These are phyloP conservation scores for Macadamia tetraphylla DNA, from an alignment of 164 flowering plant species.

Conservation along the genomic window DNA sequence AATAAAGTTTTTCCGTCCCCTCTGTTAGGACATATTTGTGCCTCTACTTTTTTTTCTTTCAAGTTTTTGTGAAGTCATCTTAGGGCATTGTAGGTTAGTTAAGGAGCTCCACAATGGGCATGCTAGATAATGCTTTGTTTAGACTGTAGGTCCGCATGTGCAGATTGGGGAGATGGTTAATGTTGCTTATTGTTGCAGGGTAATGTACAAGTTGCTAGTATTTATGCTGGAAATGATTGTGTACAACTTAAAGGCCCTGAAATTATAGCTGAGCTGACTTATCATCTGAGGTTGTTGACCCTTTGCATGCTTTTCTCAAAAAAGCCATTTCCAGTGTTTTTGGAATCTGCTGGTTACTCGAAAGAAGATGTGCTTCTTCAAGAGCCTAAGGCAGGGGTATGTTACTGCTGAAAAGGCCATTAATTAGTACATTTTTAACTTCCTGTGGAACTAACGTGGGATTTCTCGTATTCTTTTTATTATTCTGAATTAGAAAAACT, in stretches of 20 bases:
- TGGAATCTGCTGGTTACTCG: conserved; percentile 72
- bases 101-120: no score
- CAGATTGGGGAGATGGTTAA: no score
- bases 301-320: conserved; percentile 86
- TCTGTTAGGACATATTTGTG: no score
- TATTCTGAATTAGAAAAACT: not conserved
- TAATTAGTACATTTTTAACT: not conserved
- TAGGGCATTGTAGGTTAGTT: no score
- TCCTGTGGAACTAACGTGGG: not conserved
- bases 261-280: conserved; percentile 49
- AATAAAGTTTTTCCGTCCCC: no score
- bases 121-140: no score
- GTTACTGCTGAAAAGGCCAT: conserved; percentile 10
- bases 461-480: not conserved
- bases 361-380: conserved; percentile 80
- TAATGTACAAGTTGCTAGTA: conserved; percentile 73
- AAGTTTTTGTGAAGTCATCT: no score
- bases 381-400: conserved; percentile 95
- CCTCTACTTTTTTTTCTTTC: no score
- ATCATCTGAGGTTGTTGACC: conserved; percentile 59
- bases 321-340: conserved; percentile 89
- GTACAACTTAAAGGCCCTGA: conserved; percentile 65
- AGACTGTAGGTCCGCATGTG: no score
- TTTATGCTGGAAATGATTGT: conserved; percentile 70
- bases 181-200: conserved; percentile 44